Evolutionary conservation across 2,329 filamentous ascomycete genomes (phyloP).

Genomic region (Cadophora luteo-olivacea): DNA sequence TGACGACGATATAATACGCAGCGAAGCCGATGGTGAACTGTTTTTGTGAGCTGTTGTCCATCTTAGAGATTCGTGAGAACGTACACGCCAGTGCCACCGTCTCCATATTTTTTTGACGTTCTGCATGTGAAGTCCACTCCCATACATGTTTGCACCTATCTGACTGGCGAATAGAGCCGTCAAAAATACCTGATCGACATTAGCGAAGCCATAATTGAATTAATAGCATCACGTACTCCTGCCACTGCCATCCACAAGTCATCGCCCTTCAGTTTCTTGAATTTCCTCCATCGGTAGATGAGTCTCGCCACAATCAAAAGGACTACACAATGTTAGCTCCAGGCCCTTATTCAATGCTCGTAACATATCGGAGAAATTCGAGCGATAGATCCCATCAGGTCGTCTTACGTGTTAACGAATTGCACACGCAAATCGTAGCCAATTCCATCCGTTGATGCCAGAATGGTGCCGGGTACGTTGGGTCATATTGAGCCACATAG

Average conservation of each 20-base stretch:
- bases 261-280: constrained; percentile 40
- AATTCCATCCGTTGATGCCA: constrained; percentile 42
- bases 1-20: constrained; percentile 41
- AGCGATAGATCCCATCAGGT: background rate
- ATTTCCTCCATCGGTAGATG: constrained; percentile 38
- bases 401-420: constrained; percentile 41
- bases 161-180: constrained; percentile 38
- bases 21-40: constrained; percentile 38
- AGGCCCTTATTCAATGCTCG: constrained; percentile 26
- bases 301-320: constrained; percentile 38
- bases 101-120: constrained; percentile 39
- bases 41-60: background rate
- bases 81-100: constrained; percentile 39
- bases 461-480: constrained; percentile 33
- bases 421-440: constrained; percentile 37
- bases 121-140: constrained; percentile 39
- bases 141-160: constrained; percentile 38
- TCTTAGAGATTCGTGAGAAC: constrained; percentile 4
- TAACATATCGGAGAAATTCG: constrained; percentile 21
- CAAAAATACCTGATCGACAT: constrained; percentile 37
- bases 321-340: constrained; percentile 32
- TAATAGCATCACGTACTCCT: constrained; percentile 34
- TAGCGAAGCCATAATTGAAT: constrained; percentile 9
- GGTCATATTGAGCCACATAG: constrained; percentile 36
- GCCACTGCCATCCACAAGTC: constrained; percentile 43